phyloP scores from a whole-genome alignment of 2,329 filamentous ascomycete genomes.

The Hortaea sp. region DNA sequence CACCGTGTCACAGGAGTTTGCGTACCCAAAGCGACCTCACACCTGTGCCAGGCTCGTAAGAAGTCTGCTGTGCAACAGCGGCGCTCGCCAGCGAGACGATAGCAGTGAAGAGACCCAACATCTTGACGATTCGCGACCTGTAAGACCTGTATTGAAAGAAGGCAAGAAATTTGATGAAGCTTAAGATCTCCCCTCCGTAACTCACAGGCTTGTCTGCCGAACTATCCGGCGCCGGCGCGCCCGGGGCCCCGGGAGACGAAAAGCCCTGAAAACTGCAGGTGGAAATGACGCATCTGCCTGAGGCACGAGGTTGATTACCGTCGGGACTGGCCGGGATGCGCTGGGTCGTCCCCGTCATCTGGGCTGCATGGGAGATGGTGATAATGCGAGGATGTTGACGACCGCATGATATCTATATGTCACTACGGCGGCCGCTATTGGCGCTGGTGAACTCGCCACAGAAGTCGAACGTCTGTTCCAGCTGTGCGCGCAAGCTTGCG shows the following conservation, averaged over 20 bases:
- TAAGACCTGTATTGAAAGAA: no score
- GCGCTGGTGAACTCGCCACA: constrained; percentile 4
- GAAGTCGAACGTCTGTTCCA: constrained; percentile 16
- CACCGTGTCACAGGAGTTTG: neutral
- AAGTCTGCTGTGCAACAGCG: constrained; percentile 4
- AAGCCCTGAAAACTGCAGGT: no score
- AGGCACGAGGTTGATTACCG: neutral
- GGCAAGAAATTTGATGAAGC: no score
- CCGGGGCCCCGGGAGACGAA: no score
- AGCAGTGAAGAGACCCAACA: constrained; percentile 1
- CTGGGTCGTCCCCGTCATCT: neutral
- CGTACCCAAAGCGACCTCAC: constrained; percentile 8
- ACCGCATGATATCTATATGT: constrained; percentile 6
- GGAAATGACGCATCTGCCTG: neutral
- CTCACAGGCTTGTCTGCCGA: no score
- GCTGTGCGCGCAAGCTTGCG: constrained; percentile 18
- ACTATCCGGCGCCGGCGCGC: no score
- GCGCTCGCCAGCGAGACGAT: neutral
- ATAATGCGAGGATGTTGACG: neutral
- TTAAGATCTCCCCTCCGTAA: no score
- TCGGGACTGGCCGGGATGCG: neutral
- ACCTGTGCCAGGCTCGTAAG: constrained; percentile 4
- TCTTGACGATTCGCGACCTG: neutral
- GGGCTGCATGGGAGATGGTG: neutral
- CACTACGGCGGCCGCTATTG: constrained; percentile 6